Evolutionary conservation across 768 basidiomycete genomes (phyloP).

Genomic region (Collybia nuda): DNA sequence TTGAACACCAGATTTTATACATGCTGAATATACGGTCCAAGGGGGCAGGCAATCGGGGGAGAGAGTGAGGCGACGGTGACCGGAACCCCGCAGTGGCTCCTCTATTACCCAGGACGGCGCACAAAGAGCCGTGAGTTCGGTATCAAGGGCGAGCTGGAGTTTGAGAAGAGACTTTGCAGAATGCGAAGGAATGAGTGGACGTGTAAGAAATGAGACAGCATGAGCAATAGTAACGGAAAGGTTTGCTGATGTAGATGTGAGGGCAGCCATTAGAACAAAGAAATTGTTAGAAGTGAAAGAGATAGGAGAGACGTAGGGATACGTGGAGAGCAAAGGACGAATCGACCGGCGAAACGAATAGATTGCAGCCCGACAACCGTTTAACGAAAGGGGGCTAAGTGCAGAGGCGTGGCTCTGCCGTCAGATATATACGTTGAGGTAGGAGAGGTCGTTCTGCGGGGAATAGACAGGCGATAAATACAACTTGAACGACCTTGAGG

Average conservation of each 20-base stretch:
- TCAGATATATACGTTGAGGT: slow-evolving; percentile 5
- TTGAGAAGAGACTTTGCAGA: slow-evolving; percentile 63
- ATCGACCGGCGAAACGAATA: slow-evolving; percentile 68
- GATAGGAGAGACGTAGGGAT: slow-evolving; percentile 11
- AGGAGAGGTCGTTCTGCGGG: slow-evolving; percentile 3
- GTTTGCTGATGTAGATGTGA: slow-evolving; percentile 35
- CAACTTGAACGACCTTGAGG: not conserved
- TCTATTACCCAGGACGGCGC: slow-evolving; percentile 63
- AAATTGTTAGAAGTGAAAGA: slow-evolving; percentile 14
- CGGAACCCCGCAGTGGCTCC: slow-evolving; percentile 67
- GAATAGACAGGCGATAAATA: not conserved
- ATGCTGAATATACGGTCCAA: slow-evolving; percentile 68
- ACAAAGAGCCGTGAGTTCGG: slow-evolving; percentile 70
- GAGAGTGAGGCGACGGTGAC: slow-evolving; percentile 72
- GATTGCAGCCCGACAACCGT: slow-evolving; percentile 30
- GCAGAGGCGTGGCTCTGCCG: slow-evolving; percentile 13
- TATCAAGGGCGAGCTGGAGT: slow-evolving; percentile 71
- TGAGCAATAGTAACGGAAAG: slow-evolving; percentile 73
- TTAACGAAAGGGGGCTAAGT: slow-evolving; percentile 4
- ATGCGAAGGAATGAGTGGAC: slow-evolving; percentile 57
- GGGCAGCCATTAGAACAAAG: slow-evolving; percentile 34
- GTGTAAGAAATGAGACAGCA: slow-evolving; percentile 72
- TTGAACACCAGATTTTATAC: slow-evolving; percentile 65
- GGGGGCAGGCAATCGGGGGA: slow-evolving; percentile 71
- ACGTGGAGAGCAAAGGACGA: slow-evolving; percentile 28